Evolutionary conservation across 164 flowering plant species (phyloP), one percentile per base, ranked within the genome.

Genomic region (Macadamia integrifolia): DNA sequence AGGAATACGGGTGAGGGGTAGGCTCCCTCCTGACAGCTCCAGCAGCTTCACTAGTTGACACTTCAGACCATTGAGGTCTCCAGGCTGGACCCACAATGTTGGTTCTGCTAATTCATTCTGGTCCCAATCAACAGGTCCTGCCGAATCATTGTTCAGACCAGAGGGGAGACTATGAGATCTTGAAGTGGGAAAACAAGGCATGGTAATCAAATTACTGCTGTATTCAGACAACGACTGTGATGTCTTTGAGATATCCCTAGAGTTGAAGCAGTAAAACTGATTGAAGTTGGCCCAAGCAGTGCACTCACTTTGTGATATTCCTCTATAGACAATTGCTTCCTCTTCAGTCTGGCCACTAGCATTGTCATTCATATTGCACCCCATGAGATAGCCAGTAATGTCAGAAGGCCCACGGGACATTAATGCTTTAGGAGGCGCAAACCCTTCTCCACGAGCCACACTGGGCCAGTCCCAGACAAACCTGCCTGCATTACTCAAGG

Each of bases 401-500:
- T 88, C 93, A 62, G 69, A 8, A 30, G 81, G 71, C 40, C 80
- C 84, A 59, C 82, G 77, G 9, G 86, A 77, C 65, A 71, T 50
- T 1, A 77, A 60, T 40, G 71, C 72, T 76, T 71, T 93, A 32
- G 84, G 83, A 1, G 91, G 93, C 31, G 86, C 78, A 78, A 90
- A 88, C 30, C 98, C 95, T 79, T 88, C 95, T 59, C 98, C 97
- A 71, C 90, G 94, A 72, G 88, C 97, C 67, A 94, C 86, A 68
- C 92, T 90, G 23, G 88, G 86, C 98, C 98, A 94, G 72, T 94
- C 95, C 98, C 98, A 94, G 6, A 94, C 86, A 76, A 83, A 94
- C 75, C 87, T 83, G 50, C 98, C 96, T 42, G 98, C 97, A 84
- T 86, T 94, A 65, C 86, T 55, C 44, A 94, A 77, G 50, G 98